Base-by-base conservation (phyloP, 2,329 filamentous ascomycete genomes). In the Cucurbitaria berberidis region DNA sequence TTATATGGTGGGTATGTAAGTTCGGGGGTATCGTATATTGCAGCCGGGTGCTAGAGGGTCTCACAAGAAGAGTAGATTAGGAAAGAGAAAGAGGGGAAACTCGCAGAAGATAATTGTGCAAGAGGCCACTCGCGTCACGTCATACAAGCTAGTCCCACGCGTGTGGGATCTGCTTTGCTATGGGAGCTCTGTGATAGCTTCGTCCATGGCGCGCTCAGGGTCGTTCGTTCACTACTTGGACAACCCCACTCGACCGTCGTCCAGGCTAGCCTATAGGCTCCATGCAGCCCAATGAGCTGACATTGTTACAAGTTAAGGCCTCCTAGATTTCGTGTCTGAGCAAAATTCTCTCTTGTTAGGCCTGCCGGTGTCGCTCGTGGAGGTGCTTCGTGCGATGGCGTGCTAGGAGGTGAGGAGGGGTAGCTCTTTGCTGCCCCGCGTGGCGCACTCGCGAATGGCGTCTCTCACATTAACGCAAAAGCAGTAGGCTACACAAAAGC, bases 121-220 rank as follows among this genome's bases (percentile, higher is more conserved):
- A 45, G 55, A 30, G 26, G 43, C 42, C 45, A 40, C 24, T 36
- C 36, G 13, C 32, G 60, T 69, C 64, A 69, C 66, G 66, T 68
- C 64, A 69, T 69, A 39, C 49, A 63, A 36, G 41, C 50, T 50
- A 47, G 45, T 54, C 27, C 18, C 46, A 45, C 42, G 34, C 19
- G 34, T 51, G 22, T 53, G 32, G 42, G 44, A 32, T 9, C 39
- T 51, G 50, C 44, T 55, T 48, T 46, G 39, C 32, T 36, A 22
- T 38, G 21, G 27, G 24, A 35, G 40, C 40, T 42, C 40, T 18
- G 24, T 39, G 36, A 39, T 22, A 22, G 19, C 36, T 39, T n/a
- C 19, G 3, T 34, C 13, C 16, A 3, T n/a, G 16, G 30, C 35
- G 30, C 35, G 19, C 24, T 45, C 49, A 32, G 35, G 41, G 32